Evolutionary conservation across 176 grass and related monocot genomes (phyloP), one percentile per base, ranked within the genome.

Genomic region (Eleusine coracana): DNA sequence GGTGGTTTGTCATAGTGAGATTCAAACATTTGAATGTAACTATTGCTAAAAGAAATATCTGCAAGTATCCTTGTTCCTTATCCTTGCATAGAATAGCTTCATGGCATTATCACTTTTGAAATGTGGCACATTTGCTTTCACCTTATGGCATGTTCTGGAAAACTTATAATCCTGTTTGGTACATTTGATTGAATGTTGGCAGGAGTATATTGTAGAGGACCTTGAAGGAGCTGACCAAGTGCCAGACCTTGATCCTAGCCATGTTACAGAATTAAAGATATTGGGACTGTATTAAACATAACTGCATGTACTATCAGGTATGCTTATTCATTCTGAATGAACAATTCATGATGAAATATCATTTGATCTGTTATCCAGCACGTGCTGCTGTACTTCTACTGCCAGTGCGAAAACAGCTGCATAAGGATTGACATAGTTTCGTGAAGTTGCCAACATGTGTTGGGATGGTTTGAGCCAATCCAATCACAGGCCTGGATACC

Each of bases 131-230:
- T 83, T 76, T 25, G 74, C 38, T 62, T 60, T 70, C 25, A 10
- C 72, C 60, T 68, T 70, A 55, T 68, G 16, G 6, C 38, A 67
- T 76, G 66, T 70, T 67, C 49, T 4, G 6, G 56, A 75, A 50
- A 75, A 37, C 31, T 63, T 74, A 0, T 58, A 41, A 48, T 48
- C 81, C 21, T 86, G 51, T 28, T 76, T 44, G 25, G 52, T 40
- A 76, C 62, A 37, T 68, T 42, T 82, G 45, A 82, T 44, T 21
- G 3, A 82, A 55, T 86, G 56, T 52, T 87, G 37, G 50, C 82
- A 96, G 93, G 96, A 99, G 82, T 99, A 96, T 81, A 84, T 99
- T 42, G 96, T 96, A 70, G 96, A 96, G 68, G 93, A 89, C 86
- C 87, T 94, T 85, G 96, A 99, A 78, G 90, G 70, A 81, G 89